A percentile compares a stretch with the other conserved stretches of the same genome.
Conservation (phyloP, 2,329 filamentous ascomycete species). For the Diplocarpon mali region DNA sequence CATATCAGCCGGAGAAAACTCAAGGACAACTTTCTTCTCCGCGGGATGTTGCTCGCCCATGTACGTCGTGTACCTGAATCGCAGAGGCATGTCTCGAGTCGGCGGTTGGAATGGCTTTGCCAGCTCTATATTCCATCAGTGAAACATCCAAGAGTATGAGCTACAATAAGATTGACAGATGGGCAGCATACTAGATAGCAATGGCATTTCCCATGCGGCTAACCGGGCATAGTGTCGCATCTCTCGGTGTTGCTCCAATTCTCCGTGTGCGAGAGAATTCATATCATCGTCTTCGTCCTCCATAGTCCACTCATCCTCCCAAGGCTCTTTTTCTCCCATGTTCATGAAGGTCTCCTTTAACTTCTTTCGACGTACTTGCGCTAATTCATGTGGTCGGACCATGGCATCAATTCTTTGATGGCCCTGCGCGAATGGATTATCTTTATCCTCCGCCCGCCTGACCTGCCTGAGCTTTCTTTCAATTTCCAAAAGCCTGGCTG, state of each 20-base stretch:
- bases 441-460: background rate
- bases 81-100: constrained; percentile 55
- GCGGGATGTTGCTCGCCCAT: constrained; percentile 90
- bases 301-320: constrained; percentile 22
- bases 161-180: background rate
- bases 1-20: constrained; percentile 70
- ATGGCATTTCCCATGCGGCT: constrained; percentile 90
- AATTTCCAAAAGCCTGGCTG: background rate
- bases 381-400: constrained; percentile 5
- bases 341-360: constrained; percentile 27
- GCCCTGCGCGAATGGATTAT: constrained; percentile 5
- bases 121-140: constrained; percentile 46
- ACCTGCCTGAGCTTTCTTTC: background rate
- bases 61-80: constrained; percentile 95
- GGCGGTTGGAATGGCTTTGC: constrained; percentile 73
- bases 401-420: constrained; percentile 4
- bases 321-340: constrained; percentile 23
- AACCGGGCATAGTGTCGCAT: constrained; percentile 79
- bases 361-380: constrained; percentile 10
- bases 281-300: constrained; percentile 76
- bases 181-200: constrained; percentile 63
- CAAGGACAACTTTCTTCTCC: constrained; percentile 85
- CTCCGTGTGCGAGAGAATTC: constrained; percentile 68
- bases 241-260: constrained; percentile 82
- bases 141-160: background rate